A percentile compares a stretch with the other conserved stretches of the same genome.
phyloP scores from a whole-genome alignment of 768 basidiomycete species.

The Lepiota brunneoincarnata region DNA sequence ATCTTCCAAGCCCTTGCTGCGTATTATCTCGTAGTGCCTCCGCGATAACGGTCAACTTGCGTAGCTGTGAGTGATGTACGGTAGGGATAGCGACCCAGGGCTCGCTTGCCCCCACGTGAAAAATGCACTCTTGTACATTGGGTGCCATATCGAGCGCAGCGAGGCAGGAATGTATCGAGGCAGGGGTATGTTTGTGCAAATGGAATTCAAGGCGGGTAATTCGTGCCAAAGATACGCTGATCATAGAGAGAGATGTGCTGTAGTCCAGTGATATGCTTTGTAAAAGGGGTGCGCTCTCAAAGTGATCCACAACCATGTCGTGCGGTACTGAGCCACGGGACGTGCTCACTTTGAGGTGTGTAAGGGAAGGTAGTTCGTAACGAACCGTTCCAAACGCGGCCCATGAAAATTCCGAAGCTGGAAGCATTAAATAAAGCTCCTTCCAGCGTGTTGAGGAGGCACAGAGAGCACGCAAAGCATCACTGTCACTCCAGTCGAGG shows the following conservation, averaged over 20 bases:
- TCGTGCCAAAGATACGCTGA: conserved; percentile 8
- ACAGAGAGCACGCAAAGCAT: conserved; percentile 5
- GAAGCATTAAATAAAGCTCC: conserved; percentile 12
- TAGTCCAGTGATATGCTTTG: conserved; percentile 11
- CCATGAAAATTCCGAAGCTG: conserved; percentile 11
- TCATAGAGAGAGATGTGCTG: conserved; percentile 9
- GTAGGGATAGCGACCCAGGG: conserved; percentile 9
- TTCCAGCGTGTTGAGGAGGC: conserved; percentile 12
- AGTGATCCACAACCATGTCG: conserved; percentile 8
- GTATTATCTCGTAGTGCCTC: conserved; percentile 9
- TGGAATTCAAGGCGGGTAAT: conserved; percentile 9
- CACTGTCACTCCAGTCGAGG: conserved; percentile 10
- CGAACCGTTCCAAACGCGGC: conserved; percentile 1
- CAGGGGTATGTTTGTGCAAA: conserved; percentile 13
- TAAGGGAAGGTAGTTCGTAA: conserved; percentile 12
- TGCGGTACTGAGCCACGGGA: conserved; percentile 7
- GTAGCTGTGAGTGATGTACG: conserved; percentile 4
- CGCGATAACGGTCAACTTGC: conserved; percentile 2
- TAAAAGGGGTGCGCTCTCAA: conserved; percentile 12
- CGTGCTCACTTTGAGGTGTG: conserved; percentile 7
- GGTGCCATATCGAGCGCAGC: conserved; percentile 3
- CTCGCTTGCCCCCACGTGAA: conserved; percentile 11
- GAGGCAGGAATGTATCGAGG: conserved; percentile 12
- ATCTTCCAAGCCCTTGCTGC: conserved; percentile 4
- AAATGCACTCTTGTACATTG: conserved; percentile 11